These are phyloP conservation scores for Dictyophora rubrovolvata DNA, from an alignment of 768 basidiomycete genomes.

Conservation along the genomic window DNA sequence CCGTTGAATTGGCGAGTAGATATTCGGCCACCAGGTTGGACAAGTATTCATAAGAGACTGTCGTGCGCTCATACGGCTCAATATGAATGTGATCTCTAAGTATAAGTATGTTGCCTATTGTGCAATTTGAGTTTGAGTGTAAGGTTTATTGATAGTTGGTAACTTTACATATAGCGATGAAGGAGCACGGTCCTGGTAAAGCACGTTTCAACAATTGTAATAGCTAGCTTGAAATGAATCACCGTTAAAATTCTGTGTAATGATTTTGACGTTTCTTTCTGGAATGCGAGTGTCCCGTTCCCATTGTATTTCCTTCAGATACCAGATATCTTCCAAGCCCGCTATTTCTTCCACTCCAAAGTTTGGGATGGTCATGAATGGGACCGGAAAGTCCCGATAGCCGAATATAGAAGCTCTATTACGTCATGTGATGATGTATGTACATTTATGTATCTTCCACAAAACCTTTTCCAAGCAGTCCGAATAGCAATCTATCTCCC, in stretches of 20 bases:
- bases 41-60: slow-evolving; percentile 78
- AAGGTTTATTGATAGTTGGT: neutral
- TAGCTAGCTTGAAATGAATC: neutral
- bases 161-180: slow-evolving; percentile 75
- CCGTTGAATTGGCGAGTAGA: slow-evolving; percentile 49
- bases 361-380: neutral
- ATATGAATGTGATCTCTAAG: slow-evolving; percentile 75
- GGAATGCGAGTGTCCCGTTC: slow-evolving; percentile 14
- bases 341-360: slow-evolving; percentile 21
- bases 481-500: no score
- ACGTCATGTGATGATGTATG: no score
- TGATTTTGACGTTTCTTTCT: slow-evolving; percentile 41
- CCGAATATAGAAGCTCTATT: neutral
- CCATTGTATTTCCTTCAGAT: slow-evolving; percentile 60
- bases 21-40: slow-evolving; percentile 78
- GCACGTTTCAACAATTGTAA: neutral
- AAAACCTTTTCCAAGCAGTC: no score
- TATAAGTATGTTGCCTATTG: slow-evolving; percentile 76
- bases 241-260: slow-evolving; percentile 83
- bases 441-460: no score
- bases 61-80: slow-evolving; percentile 49
- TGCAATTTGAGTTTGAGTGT: no score
- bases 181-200: slow-evolving; percentile 59
- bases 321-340: slow-evolving; percentile 53
- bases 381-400: neutral